A percentile compares a stretch with the other conserved stretches of the same genome.
Conservation (phyloP, 495 filamentous ascomycete species). For the Aspergillus bertholletiae region DNA sequence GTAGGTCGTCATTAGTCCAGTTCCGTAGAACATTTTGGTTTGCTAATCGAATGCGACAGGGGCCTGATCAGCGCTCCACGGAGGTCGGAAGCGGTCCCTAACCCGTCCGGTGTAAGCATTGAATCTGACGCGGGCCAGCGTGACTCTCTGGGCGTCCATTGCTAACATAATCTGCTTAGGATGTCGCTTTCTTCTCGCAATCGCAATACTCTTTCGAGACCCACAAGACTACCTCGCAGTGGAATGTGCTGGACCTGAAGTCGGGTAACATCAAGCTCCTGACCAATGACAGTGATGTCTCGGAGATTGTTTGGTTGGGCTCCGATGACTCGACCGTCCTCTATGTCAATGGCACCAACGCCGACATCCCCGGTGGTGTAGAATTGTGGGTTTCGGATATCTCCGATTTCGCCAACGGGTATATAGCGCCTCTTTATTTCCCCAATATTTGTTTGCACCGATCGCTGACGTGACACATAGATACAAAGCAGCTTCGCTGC, state of each 20-base stretch:
- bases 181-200: conserved; percentile 30
- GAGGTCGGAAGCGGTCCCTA: conserved; percentile 32
- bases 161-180: conserved; percentile 10
- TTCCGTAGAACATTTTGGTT: neutral
- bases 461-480: conserved; percentile 20
- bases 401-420: conserved; percentile 25
- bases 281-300: conserved; percentile 40
- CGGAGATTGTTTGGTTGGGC: conserved; percentile 42
- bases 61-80: conserved; percentile 33
- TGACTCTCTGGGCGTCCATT: neutral
- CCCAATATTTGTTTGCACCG: neutral
- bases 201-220: conserved; percentile 46
- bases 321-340: conserved; percentile 37
- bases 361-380: conserved; percentile 36
- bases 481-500: conserved; percentile 54
- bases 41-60: conserved; percentile 9
- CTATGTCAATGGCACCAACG: conserved; percentile 47
- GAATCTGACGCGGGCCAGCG: too few relatives aligned
- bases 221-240: conserved; percentile 26
- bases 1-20: conserved; percentile 9
- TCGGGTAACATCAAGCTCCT: conserved; percentile 33
- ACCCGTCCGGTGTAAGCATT: conserved; percentile 33
- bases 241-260: conserved; percentile 38
- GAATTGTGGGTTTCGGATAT: conserved; percentile 40
- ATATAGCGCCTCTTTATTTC: neutral